These are phyloP conservation scores for Cucumis melo DNA, from an alignment of 306 rosid species.

Conservation along the genomic window DNA sequence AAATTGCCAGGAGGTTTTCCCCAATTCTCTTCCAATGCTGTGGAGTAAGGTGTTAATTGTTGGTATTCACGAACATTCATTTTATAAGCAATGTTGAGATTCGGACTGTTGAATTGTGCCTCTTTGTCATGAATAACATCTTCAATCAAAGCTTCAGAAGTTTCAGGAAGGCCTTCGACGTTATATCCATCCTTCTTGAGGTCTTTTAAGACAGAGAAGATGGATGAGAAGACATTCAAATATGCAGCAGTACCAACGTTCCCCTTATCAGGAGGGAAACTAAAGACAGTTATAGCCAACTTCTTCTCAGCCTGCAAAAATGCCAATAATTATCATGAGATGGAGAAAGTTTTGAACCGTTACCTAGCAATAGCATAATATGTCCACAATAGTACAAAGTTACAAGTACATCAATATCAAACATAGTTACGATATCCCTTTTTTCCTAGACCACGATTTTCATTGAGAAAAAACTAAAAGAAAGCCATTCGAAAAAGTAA, in stretches of 20 bases:
- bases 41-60: slow-evolving; percentile 60
- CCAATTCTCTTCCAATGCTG: slow-evolving; percentile 91
- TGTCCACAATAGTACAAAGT: background rate
- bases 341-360: background rate
- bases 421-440: background rate
- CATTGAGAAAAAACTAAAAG: no score
- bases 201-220: slow-evolving; percentile 75
- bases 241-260: slow-evolving; percentile 97
- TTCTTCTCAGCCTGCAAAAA: slow-evolving; percentile 62
- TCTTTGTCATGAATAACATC: slow-evolving; percentile 90
- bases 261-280: slow-evolving; percentile 99
- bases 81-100: slow-evolving; percentile 80
- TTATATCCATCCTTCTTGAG: slow-evolving; percentile 75
- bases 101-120: slow-evolving; percentile 97
- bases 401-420: background rate
- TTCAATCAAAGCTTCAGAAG: slow-evolving; percentile 87
- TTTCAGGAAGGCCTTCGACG: slow-evolving; percentile 82
- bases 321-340: background rate
- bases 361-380: background rate
- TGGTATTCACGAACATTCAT: slow-evolving; percentile 87
- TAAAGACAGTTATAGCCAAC: slow-evolving; percentile 88
- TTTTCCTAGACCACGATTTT: no score
- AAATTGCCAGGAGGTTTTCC: slow-evolving; percentile 94
- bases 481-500: no score
- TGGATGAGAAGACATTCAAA: slow-evolving; percentile 87